A percentile compares a stretch with the other conserved stretches of the same genome.
Conservation (phyloP, 192 early-diverging fungal genomes). For the Coemansia nantahalensis region DNA sequence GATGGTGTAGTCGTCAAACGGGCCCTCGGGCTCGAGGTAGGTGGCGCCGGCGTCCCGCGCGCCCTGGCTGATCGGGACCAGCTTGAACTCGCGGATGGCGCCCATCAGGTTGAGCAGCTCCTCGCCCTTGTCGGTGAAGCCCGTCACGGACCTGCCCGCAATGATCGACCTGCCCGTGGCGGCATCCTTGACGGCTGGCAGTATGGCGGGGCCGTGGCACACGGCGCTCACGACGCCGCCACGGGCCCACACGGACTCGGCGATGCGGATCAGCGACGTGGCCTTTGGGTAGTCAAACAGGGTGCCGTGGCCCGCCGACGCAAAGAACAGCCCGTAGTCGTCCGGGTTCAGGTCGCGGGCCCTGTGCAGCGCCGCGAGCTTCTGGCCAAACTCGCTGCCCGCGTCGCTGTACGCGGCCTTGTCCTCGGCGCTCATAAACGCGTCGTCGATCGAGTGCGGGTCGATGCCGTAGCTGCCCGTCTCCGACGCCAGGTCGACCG, state of each 20-base stretch:
- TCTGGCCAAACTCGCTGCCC: conserved; percentile 39
- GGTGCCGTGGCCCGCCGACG: conserved; percentile 55
- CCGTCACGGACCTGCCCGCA: conserved; percentile 65
- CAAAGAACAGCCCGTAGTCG: conserved; percentile 57
- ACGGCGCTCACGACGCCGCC: conserved; percentile 57
- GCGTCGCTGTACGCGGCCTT: conserved; percentile 35
- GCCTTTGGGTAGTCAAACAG: conserved; percentile 58
- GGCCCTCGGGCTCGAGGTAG: conserved; percentile 56
- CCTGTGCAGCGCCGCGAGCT: conserved; percentile 45
- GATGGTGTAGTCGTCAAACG: conserved; percentile 48
- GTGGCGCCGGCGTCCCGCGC: conserved; percentile 54
- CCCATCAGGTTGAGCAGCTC: conserved; percentile 43
- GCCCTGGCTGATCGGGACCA: conserved; percentile 47
- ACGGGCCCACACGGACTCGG: conserved; percentile 54
- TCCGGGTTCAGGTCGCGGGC: conserved; percentile 49
- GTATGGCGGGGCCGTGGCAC: conserved; percentile 65
- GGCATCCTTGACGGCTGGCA: conserved; percentile 61
- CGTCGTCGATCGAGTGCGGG: conserved; percentile 50
- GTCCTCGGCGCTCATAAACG: conserved; percentile 43
- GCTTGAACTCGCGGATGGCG: conserved; percentile 28
- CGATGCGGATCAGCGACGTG: conserved; percentile 42
- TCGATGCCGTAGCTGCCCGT: conserved; percentile 55
- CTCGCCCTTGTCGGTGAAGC: conserved; percentile 72
- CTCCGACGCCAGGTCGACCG: conserved; percentile 56
- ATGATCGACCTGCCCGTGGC: conserved; percentile 58